Percentiles rank a stretch among this genome's conserved stretches.
Conservation (phyloP, 2,329 filamentous ascomycete genomes). For the Alternaria consortialis region DNA sequence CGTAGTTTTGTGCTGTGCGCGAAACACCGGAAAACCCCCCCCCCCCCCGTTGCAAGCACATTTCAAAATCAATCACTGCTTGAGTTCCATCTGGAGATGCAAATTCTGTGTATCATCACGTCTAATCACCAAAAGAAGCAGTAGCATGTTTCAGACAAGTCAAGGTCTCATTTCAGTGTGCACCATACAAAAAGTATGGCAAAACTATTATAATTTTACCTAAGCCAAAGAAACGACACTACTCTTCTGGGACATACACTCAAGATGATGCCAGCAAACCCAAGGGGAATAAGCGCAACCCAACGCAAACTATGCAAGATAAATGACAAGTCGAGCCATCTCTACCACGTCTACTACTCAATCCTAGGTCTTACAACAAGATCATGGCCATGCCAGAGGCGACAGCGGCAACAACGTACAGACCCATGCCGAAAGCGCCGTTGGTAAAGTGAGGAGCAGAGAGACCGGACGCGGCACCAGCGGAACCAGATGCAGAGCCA, state of each 20-base stretch:
- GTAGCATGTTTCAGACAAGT: not conserved
- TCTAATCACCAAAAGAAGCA: too few relatives aligned
- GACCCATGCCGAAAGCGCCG: constrained; percentile 58
- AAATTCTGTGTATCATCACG: not conserved
- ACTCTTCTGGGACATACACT: not conserved
- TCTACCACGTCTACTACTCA: not conserved
- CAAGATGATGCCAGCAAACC: not conserved
- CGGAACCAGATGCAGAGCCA: constrained; percentile 27
- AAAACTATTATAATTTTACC: constrained; percentile 6
- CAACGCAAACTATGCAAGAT: constrained; percentile 21
- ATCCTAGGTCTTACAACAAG: constrained; percentile 56
- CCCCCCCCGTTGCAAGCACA: not conserved
- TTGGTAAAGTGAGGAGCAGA: constrained; percentile 57
- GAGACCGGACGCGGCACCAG: constrained; percentile 53
- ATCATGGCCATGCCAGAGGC: constrained; percentile 64
- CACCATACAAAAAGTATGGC: not conserved
- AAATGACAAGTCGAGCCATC: constrained; percentile 7
- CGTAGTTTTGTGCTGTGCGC: not conserved
- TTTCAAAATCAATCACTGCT: not conserved
- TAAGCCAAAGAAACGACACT: constrained; percentile 7
- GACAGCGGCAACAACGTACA: constrained; percentile 60
- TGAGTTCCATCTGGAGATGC: not conserved
- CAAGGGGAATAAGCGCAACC: constrained; percentile 19
- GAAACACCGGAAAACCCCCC: not conserved
- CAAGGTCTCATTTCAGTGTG: constrained; percentile 7